phyloP scores from a whole-genome alignment of 2,329 filamentous ascomycete genomes.

The Aspergillus felis region DNA sequence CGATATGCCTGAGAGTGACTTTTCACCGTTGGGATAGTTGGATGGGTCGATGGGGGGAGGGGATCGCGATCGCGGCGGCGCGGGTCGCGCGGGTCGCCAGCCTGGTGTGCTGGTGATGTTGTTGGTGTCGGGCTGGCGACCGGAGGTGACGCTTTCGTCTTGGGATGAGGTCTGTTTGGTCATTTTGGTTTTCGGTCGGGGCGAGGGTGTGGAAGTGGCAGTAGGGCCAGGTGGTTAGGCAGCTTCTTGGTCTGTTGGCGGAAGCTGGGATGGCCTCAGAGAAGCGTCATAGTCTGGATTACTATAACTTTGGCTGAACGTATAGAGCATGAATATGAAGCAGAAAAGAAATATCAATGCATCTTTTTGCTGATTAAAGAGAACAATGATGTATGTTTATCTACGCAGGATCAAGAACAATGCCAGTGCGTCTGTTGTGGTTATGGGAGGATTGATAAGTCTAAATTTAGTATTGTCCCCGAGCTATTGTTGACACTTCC shows the following conservation, averaged over 20 bases:
- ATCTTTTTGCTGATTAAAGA: not conserved
- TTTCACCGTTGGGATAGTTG: constrained; percentile 36
- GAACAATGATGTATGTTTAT: constrained; percentile 10
- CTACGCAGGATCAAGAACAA: constrained; percentile 11
- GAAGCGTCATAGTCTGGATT: not conserved
- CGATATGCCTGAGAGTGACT: constrained; percentile 44
- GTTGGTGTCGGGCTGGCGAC: constrained; percentile 6
- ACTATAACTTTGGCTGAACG: not conserved
- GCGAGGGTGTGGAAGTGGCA: constrained; percentile 11
- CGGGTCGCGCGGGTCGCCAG: constrained; percentile 14
- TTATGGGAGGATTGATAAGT: not conserved
- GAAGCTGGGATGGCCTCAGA: not conserved
- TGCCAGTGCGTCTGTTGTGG: constrained; percentile 2
- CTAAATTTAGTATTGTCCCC: constrained; percentile 1
- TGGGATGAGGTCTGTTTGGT: constrained; percentile 10
- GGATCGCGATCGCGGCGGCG: constrained; percentile 8
- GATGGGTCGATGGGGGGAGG: constrained; percentile 22
- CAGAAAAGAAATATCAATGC: not conserved
- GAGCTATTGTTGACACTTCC: not conserved
- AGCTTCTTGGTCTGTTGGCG: not conserved
- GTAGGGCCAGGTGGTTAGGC: constrained; percentile 3
- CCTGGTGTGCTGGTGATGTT: constrained; percentile 2
- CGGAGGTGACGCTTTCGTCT: not conserved
- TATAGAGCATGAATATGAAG: not conserved
- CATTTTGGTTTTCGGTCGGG: constrained; percentile 11